Evolutionary conservation across 179 eudicot species (phyloP).

Genomic region (Sideroxylon spinosum): DNA sequence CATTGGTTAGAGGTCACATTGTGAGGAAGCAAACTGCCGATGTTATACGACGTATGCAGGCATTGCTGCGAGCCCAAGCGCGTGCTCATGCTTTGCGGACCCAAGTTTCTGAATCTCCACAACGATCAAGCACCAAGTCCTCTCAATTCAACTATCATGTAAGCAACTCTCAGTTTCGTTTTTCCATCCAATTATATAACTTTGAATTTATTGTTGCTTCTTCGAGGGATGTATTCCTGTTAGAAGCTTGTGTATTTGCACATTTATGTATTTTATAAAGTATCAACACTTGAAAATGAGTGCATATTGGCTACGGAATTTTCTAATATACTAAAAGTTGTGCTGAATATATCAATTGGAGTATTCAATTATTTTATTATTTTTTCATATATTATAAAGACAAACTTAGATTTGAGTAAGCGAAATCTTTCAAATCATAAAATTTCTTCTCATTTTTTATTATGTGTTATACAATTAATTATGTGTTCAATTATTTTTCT

Average conservation of each 20-base stretch:
- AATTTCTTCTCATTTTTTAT: no score
- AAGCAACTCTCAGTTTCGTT: constrained; percentile 17
- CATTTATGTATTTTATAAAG: background rate
- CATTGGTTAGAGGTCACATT: constrained; percentile 76
- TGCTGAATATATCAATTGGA: no score
- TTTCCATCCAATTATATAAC: background rate
- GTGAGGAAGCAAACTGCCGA: constrained; percentile 59
- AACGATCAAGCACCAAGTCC: constrained; percentile 43
- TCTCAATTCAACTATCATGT: constrained; percentile 43
- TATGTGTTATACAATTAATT: no score
- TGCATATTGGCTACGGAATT: no score
- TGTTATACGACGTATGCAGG: constrained; percentile 57
- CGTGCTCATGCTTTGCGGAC: constrained; percentile 53
- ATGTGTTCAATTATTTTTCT: no score
- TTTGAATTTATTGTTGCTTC: background rate
- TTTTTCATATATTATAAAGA: no score
- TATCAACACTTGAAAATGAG: no score
- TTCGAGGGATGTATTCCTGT: background rate
- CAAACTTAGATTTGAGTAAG: no score
- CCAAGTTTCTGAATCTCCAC: constrained; percentile 44
- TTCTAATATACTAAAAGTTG: no score
- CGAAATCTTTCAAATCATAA: no score
- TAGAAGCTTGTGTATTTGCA: background rate
- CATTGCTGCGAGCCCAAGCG: constrained; percentile 60
- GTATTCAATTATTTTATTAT: no score